Evolutionary conservation across 208 protist genomes (phyloP).

Genomic region (Leishmania arabica): DNA sequence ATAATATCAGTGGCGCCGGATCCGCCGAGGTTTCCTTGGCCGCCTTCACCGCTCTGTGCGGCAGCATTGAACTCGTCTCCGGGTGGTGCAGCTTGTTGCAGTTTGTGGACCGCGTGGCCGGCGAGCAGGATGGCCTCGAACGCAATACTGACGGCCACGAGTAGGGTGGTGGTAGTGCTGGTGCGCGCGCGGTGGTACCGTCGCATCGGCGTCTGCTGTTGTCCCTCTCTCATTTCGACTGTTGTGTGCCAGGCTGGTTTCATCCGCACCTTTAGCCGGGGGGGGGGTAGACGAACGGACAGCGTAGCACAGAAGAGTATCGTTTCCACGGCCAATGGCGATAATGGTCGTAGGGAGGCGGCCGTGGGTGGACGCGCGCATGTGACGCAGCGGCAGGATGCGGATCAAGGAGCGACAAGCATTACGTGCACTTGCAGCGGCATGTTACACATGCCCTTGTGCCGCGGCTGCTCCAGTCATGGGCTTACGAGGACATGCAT

Average conservation of each 20-base stretch:
- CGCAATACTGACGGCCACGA: not conserved
- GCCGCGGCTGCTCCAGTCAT: not conserved
- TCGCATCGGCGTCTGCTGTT: not conserved
- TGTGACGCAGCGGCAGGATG: not conserved
- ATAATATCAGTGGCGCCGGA: not conserved
- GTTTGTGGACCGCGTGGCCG: conserved; percentile 37
- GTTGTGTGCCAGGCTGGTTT: not conserved
- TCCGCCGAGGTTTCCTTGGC: conserved; percentile 68
- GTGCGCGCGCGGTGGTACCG: not conserved
- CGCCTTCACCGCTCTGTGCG: conserved; percentile 67
- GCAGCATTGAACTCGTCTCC: conserved; percentile 44
- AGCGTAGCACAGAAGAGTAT: not conserved
- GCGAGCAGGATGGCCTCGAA: conserved; percentile 6
- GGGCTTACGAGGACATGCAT: not conserved
- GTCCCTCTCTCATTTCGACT: not conserved
- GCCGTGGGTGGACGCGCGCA: not conserved
- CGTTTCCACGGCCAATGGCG: not conserved
- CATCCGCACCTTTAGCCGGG: not conserved
- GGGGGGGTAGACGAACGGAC: not conserved
- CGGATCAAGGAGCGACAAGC: not conserved
- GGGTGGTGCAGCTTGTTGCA: conserved; percentile 31
- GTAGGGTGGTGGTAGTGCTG: not conserved
- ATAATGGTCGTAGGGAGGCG: not conserved
- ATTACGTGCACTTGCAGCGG: not conserved
- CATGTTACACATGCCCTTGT: not conserved